These are phyloP conservation scores for Thinopyrum elongatum DNA, from an alignment of 176 grass and related monocot species.

Conservation along the genomic window DNA sequence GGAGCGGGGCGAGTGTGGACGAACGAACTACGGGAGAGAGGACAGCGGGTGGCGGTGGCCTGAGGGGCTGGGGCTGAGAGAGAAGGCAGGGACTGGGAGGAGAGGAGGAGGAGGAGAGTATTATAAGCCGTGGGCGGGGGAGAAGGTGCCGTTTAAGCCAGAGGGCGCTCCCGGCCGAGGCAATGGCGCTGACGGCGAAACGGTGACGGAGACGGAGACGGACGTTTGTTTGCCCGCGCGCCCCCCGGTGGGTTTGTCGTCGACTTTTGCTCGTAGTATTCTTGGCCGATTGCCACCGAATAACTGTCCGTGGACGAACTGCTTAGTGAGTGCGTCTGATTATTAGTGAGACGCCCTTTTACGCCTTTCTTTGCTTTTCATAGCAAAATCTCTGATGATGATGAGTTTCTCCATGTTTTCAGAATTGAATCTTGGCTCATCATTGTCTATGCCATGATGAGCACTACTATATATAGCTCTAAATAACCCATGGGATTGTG, in stretches of 20 bases:
- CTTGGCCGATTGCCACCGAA: background rate
- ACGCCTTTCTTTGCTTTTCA: background rate
- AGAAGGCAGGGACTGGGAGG: background rate
- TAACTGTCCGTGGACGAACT: background rate
- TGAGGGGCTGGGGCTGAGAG: background rate
- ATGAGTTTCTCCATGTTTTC: background rate
- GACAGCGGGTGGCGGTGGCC: background rate
- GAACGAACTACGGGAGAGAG: background rate
- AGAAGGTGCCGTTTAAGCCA: constrained; percentile 32
- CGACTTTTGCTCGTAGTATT: constrained; percentile 10
- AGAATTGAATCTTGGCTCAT: background rate
- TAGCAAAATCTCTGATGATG: background rate
- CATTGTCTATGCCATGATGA: background rate
- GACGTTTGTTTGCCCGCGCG: constrained; percentile 16
- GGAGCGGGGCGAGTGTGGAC: background rate
- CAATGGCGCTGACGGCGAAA: constrained; percentile 19
- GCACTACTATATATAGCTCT: background rate
- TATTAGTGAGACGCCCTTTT: constrained; percentile 8
- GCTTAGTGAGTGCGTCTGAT: background rate
- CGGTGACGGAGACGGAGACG: constrained; percentile 8
- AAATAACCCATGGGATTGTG: background rate
- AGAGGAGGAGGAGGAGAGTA: background rate
- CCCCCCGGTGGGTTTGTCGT: constrained; percentile 6
- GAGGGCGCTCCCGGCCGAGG: background rate
- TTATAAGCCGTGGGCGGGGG: constrained; percentile 34